These are phyloP conservation scores for Cynara cardunculus DNA, from an alignment of 129 eudicot species.

Conservation along the genomic window DNA sequence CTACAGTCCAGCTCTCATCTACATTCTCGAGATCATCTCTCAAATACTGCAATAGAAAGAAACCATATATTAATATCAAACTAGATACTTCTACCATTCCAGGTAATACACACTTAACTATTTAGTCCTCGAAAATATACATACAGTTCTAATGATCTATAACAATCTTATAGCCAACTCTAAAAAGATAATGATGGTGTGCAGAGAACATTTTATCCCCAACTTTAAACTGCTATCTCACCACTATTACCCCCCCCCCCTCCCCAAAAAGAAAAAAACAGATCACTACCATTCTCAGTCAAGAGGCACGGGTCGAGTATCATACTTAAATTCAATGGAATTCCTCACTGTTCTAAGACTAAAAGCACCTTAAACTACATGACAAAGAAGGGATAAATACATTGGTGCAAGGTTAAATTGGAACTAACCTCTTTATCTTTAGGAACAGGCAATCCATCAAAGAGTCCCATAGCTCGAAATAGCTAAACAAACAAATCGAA, in stretches of 20 bases:
- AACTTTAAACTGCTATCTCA: not conserved
- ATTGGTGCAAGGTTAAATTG: not conserved
- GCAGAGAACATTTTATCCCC: not conserved
- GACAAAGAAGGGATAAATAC: not conserved
- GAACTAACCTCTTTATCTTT: constrained; percentile 70
- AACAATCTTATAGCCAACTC: not conserved
- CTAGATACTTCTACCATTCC: not conserved
- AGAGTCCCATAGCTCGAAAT: constrained; percentile 64
- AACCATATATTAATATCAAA: not conserved
- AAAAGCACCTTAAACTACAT: not conserved
- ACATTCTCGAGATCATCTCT: constrained; percentile 79
- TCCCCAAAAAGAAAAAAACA: not conserved
- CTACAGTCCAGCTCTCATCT: constrained; percentile 89
- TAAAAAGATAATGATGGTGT: not conserved
- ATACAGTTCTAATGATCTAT: not conserved
- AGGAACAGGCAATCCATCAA: constrained; percentile 85
- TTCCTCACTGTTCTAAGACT: not conserved
- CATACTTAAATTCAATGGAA: not conserved
- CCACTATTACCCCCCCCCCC: not conserved
- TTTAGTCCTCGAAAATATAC: not conserved
- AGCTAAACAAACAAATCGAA: constrained; percentile 13
- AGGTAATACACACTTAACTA: constrained; percentile 3
- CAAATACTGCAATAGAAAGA: constrained; percentile 48
- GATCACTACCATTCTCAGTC: not conserved
- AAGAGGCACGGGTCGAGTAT: not conserved